Base-by-base conservation (phyloP, 345 rosid species). In the Capsella bursapastoris region DNA sequence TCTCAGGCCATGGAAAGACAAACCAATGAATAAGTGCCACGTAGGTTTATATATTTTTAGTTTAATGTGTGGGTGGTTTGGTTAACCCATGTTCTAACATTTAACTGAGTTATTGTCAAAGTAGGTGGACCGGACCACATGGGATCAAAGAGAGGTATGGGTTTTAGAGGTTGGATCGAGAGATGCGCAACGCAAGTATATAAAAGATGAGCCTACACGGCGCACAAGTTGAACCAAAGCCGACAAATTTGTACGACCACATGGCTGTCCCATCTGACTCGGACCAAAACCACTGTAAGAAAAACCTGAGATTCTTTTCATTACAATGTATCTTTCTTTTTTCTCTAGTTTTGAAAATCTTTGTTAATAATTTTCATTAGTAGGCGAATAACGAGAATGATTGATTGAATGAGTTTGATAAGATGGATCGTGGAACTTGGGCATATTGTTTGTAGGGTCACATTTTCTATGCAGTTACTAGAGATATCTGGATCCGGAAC, bases 151-250 rank as follows among this genome's bases (percentile, higher is more conserved):
- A 53, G 27, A 67, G 44, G 35, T 27, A 25, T 52, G 14, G 11
- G 61, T 25, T 41, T 25, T 28, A 53, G 49, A 51, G 35, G 35
- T 45, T 66, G 48, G 47, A 31, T 64, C 45, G 44, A 49, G 32
- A 34, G 31, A 16, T 31, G 9, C 60, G 37, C 15, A 7, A 6
- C 60, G 37, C 15, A 7, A 6, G 48, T 44, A 40, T 43, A 61
- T 40, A 61, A 40, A 40, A 61, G 66, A 37, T 25, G 60, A 50
- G 70, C 70, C 88, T 80, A 62, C 96, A 90, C 27, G 93, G 92
- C 61, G 92, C 61, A 90, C 83, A 68, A 92, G 77, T 79, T 92
- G 96, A 41, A 90, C 86, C 43, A 90, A 82, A 32, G 92, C 84
- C 13, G 90, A 81, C 82, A 88, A 86, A 80, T 85, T 83, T 7